These are phyloP conservation scores for Alternaria burnsii DNA, from an alignment of 2,329 filamentous ascomycete species.

Conservation along the genomic window DNA sequence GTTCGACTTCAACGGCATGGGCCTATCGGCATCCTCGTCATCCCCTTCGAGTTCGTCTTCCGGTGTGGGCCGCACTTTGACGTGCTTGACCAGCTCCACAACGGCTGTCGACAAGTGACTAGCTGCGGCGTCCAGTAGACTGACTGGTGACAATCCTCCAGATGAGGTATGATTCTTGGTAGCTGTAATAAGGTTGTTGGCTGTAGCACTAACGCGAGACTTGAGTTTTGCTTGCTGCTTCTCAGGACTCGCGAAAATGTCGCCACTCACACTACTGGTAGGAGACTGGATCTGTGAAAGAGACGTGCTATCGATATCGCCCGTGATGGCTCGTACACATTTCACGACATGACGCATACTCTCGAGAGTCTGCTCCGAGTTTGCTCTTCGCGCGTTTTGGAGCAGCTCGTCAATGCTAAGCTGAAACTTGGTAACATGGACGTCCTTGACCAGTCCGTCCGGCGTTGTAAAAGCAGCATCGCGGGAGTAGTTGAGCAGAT, in stretches of 20 bases:
- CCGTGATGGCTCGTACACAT: constrained; percentile 83
- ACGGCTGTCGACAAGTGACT: constrained; percentile 87
- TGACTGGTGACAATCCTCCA: constrained; percentile 89
- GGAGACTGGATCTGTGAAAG: constrained; percentile 49
- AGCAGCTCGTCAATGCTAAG: constrained; percentile 92
- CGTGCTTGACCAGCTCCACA: constrained; percentile 82
- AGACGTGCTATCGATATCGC: constrained; percentile 72
- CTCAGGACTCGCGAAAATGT: constrained; percentile 40
- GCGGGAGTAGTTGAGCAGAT: constrained; percentile 72
- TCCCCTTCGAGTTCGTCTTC: constrained; percentile 79
- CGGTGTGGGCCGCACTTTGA: constrained; percentile 83
- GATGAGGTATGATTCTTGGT: constrained; percentile 89
- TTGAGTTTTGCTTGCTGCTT: constrained; percentile 75
- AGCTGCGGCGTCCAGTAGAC: constrained; percentile 88
- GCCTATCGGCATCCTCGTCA: constrained; percentile 56
- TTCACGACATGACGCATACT: constrained; percentile 87
- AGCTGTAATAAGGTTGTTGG: constrained; percentile 94
- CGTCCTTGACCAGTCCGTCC: constrained; percentile 83
- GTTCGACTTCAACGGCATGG: constrained; percentile 46
- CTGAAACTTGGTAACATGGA: constrained; percentile 95
- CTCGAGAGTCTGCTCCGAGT: constrained; percentile 78
- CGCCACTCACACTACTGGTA: constrained; percentile 47
- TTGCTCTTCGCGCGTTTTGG: constrained; percentile 75
- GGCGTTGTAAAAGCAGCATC: constrained; percentile 74
- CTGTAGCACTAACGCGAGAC: constrained; percentile 85